Conservation (phyloP, 1,284 basidiomycete species). For the Microbotryum intermedium region DNA sequence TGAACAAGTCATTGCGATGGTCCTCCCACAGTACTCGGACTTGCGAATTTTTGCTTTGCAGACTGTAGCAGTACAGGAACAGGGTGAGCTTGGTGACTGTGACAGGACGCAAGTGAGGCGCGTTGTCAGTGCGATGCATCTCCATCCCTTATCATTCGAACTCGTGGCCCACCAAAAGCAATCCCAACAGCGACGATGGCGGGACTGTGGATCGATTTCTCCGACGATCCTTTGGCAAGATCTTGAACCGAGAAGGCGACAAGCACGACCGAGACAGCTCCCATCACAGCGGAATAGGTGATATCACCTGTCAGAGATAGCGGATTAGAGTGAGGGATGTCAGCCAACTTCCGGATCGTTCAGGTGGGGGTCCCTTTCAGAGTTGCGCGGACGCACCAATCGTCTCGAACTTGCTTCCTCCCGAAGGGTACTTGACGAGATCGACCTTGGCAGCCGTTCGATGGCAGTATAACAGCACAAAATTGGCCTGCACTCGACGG, state of each 20-base stretch:
- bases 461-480: conserved; percentile 75
- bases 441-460: conserved; percentile 64
- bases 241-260: conserved; percentile 41
- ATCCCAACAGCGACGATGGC: conserved; percentile 72
- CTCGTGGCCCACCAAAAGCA: conserved; percentile 56
- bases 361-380: background rate
- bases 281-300: conserved; percentile 62
- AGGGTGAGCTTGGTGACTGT: conserved; percentile 72
- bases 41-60: conserved; percentile 74
- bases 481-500: conserved; percentile 51
- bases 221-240: conserved; percentile 39
- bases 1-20: conserved; percentile 45
- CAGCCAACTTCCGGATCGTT: background rate
- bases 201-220: conserved; percentile 66
- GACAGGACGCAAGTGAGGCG: background rate
- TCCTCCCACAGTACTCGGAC: conserved; percentile 92
- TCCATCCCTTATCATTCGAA: background rate
- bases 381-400: conserved; percentile 1
- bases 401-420: conserved; percentile 10
- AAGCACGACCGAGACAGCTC: conserved; percentile 71
- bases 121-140: background rate
- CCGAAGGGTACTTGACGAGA: conserved; percentile 27
- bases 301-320: conserved; percentile 55
- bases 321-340: no score
- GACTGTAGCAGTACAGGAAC: conserved; percentile 75